Percentiles rank a stretch among this genome's conserved stretches.
phyloP scores from a whole-genome alignment of 805 yeast species.

The Metschnikowia kunwiensis region DNA sequence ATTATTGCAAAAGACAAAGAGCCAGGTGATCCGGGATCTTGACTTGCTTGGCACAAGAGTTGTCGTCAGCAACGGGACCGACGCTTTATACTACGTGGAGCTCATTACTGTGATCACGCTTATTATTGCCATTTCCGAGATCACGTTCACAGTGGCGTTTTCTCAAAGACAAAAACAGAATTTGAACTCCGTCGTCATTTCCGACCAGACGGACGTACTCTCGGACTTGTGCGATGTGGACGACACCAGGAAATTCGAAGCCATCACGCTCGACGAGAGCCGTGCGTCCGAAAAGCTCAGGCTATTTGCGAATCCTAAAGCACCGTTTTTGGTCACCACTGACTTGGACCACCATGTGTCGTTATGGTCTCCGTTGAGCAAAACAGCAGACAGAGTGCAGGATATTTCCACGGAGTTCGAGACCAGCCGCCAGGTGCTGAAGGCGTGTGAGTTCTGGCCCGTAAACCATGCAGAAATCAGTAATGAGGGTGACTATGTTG shows the following conservation, averaged over 20 bases:
- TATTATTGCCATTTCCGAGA: constrained; percentile 46
- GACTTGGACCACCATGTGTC: constrained; percentile 71
- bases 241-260: constrained; percentile 26
- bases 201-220: constrained; percentile 2
- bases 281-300: constrained; percentile 64
- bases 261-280: constrained; percentile 35
- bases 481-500: constrained; percentile 55
- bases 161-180: constrained; percentile 17
- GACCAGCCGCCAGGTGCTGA: constrained; percentile 20
- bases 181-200: constrained; percentile 1
- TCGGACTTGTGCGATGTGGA: constrained; percentile 14
- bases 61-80: constrained; percentile 26
- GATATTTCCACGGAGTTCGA: constrained; percentile 41
- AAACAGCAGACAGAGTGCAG: constrained; percentile 20
- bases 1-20: neutral
- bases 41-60: neutral
- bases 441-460: constrained; percentile 53
- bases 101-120: constrained; percentile 50
- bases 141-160: constrained; percentile 33
- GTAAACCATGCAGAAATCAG: constrained; percentile 55
- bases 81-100: constrained; percentile 54
- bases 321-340: constrained; percentile 64
- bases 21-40: neutral
- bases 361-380: constrained; percentile 66
- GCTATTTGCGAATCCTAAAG: constrained; percentile 53